Evolutionary conservation across 2,329 filamentous ascomycete genomes (phyloP).

Genomic region (Reticulascus tulasneorum): DNA sequence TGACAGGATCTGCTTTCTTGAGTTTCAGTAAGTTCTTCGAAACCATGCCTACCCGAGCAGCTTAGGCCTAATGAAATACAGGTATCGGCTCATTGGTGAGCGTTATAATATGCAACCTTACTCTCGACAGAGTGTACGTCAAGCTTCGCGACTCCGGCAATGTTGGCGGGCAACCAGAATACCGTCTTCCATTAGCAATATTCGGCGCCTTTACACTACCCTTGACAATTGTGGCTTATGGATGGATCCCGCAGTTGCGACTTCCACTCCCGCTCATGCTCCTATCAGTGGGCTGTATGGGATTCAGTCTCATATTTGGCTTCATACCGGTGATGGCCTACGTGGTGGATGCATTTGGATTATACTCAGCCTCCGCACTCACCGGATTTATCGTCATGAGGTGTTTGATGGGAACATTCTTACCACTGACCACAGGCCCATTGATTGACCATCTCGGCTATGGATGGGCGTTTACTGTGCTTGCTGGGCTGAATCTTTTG

Average conservation of each 20-base stretch:
- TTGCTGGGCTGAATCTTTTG: conserved; percentile 36
- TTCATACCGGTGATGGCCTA: conserved; percentile 51
- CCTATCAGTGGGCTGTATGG: conserved; percentile 38
- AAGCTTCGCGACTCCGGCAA: conserved; percentile 35
- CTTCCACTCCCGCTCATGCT: conserved; percentile 41
- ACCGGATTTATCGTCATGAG: conserved; percentile 52
- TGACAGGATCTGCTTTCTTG: conserved; percentile 50
- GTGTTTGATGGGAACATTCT: conserved; percentile 52
- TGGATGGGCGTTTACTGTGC: conserved; percentile 44
- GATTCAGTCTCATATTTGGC: conserved; percentile 39
- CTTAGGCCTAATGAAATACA: conserved; percentile 18
- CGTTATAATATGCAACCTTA: conserved; percentile 44
- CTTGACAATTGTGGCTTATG: conserved; percentile 40
- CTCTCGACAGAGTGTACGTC: conserved; percentile 51
- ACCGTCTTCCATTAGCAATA: conserved; percentile 49
- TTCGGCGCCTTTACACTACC: conserved; percentile 43
- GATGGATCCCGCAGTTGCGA: conserved; percentile 43
- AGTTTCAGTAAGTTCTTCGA: conserved; percentile 41
- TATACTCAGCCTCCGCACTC: conserved; percentile 54
- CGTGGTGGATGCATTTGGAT: conserved; percentile 52
- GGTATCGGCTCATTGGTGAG: conserved; percentile 45
- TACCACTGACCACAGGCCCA: conserved; percentile 48
- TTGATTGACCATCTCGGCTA: conserved; percentile 45
- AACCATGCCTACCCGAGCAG: background rate
- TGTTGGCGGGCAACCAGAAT: conserved; percentile 45